Conservation (phyloP, 495 filamentous ascomycete species). For the Jackrogersella minutella region DNA sequence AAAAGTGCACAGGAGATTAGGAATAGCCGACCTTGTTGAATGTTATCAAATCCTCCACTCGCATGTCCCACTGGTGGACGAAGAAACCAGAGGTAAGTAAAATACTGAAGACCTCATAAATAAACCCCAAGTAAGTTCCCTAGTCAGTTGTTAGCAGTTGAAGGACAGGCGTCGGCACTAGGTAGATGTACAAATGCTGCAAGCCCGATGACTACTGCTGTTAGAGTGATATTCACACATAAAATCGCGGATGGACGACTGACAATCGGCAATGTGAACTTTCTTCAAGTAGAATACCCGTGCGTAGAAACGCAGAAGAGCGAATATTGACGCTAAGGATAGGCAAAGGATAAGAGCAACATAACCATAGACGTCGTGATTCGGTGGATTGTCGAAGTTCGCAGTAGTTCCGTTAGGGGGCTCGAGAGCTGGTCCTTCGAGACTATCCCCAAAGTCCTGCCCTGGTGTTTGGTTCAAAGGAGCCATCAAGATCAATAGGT, state of each 20-base stretch:
- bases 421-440: background rate
- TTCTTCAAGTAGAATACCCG: slow-evolving; percentile 2
- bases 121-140: background rate
- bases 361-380: background rate
- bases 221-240: background rate
- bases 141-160: background rate
- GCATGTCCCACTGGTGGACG: slow-evolving; percentile 9
- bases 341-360: background rate
- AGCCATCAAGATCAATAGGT: background rate
- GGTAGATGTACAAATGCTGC: background rate
- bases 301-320: background rate
- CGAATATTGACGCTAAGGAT: background rate
- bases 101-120: background rate
- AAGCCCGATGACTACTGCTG: background rate
- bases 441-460: background rate
- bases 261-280: background rate
- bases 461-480: background rate
- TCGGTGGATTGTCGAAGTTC: slow-evolving; percentile 1
- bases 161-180: background rate
- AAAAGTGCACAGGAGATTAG: background rate
- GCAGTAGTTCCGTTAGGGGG: background rate
- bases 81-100: background rate
- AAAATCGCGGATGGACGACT: background rate
- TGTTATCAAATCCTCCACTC: background rate
- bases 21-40: background rate